These are phyloP conservation scores for Pelargonium cotyledonis DNA, from an alignment of 441 rosid species.

Conservation along the genomic window DNA sequence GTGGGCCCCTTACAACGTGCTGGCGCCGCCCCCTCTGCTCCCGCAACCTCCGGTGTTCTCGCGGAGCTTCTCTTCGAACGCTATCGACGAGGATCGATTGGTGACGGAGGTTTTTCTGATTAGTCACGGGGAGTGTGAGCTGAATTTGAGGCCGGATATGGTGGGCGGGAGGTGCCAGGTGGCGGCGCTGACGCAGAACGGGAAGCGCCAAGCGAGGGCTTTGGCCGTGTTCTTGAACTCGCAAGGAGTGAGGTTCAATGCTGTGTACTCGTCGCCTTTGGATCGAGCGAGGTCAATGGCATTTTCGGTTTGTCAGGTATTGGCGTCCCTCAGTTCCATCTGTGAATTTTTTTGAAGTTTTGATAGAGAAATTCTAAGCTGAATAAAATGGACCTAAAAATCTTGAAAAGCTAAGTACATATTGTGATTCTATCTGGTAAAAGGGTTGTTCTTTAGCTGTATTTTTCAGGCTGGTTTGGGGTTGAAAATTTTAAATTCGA, in stretches of 20 bases:
- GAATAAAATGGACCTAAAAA: too few species aligned
- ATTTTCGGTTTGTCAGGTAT: conserved; percentile 70
- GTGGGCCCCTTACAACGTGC: conserved; percentile 93
- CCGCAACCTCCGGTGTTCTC: conserved; percentile 43
- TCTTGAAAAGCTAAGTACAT: too few species aligned
- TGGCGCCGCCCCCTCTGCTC: conserved; percentile 56
- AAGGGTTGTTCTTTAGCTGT: too few species aligned
- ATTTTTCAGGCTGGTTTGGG: too few species aligned
- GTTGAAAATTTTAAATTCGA: too few species aligned
- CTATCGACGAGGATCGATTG: conserved; percentile 37
- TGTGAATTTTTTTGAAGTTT: neutral
- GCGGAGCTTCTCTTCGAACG: conserved; percentile 30
- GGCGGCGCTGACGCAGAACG: conserved; percentile 61
- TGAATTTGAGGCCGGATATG: conserved; percentile 64
- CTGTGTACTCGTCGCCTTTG: conserved; percentile 71
- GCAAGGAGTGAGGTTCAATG: conserved; percentile 57
- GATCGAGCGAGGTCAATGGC: conserved; percentile 87
- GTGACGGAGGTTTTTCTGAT: conserved; percentile 61
- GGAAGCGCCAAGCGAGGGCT: conserved; percentile 90
- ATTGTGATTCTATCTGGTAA: too few species aligned
- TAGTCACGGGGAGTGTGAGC: conserved; percentile 72
- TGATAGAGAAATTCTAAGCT: neutral
- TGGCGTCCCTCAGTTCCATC: neutral
- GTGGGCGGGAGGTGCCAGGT: conserved; percentile 72
- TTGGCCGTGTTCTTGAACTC: conserved; percentile 78